Evolutionary conservation across 495 filamentous ascomycete species (phyloP).

Genomic region (Ramalina peruviana): DNA sequence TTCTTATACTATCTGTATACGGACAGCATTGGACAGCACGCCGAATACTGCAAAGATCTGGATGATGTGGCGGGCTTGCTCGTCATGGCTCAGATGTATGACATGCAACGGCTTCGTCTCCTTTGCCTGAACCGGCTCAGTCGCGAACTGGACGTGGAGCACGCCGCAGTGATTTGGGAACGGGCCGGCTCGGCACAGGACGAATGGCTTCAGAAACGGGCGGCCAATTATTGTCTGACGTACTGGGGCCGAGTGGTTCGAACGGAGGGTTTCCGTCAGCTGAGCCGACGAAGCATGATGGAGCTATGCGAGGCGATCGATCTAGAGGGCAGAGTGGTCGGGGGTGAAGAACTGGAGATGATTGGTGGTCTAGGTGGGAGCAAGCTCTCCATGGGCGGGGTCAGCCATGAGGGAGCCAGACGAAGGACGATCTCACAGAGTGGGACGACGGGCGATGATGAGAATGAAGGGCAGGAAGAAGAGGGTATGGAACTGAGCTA

Average conservation of each 20-base stretch:
- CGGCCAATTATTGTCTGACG: slow-evolving; percentile 73
- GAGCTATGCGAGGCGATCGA: slow-evolving; percentile 91
- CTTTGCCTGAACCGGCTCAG: slow-evolving; percentile 79
- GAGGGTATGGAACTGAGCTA: slow-evolving; percentile 14
- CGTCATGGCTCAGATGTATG: slow-evolving; percentile 95
- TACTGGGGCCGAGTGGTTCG: slow-evolving; percentile 94
- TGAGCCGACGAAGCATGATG: slow-evolving; percentile 63
- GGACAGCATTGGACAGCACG: slow-evolving; percentile 64
- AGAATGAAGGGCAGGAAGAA: slow-evolving; percentile 12
- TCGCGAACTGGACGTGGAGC: slow-evolving; percentile 81
- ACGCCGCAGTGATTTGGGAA: slow-evolving; percentile 93
- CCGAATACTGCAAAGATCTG: slow-evolving; percentile 52
- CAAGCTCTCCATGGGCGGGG: slow-evolving; percentile 40
- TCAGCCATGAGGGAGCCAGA: slow-evolving; percentile 30
- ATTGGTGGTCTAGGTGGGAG: slow-evolving; percentile 53
- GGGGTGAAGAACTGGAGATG: slow-evolving; percentile 71
- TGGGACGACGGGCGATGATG: slow-evolving; percentile 8
- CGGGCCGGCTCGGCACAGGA: slow-evolving; percentile 78
- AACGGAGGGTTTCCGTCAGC: slow-evolving; percentile 67
- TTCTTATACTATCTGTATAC: slow-evolving; percentile 97
- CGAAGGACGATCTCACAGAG: slow-evolving; percentile 8
- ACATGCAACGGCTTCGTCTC: slow-evolving; percentile 81
- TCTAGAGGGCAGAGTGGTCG: slow-evolving; percentile 73
- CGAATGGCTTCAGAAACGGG: slow-evolving; percentile 80
- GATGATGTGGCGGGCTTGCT: slow-evolving; percentile 87